These are phyloP conservation scores for Diplosphaera chodatii DNA, from an alignment of 139 green algal species.

Conservation along the genomic window DNA sequence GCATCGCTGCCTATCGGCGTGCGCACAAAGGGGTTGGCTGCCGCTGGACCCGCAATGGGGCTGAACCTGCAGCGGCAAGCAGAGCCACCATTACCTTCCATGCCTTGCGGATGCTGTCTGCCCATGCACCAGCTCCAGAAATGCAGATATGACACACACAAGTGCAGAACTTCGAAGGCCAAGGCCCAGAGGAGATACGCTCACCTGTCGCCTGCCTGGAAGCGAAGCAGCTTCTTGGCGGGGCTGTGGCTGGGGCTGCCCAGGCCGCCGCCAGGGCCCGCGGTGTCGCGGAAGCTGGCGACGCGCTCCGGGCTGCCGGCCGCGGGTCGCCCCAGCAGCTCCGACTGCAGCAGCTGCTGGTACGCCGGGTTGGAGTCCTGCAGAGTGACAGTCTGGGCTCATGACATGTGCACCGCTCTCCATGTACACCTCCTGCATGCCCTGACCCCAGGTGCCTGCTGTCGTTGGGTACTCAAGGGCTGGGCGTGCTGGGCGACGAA, in stretches of 20 bases:
- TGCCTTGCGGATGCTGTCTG: no score
- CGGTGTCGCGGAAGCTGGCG: not conserved
- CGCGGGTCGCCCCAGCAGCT: slow-evolving; percentile 43
- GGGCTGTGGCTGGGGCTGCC: slow-evolving; percentile 22
- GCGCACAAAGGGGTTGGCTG: slow-evolving; percentile 62
- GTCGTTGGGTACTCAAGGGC: no score
- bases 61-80: slow-evolving; percentile 22
- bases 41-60: slow-evolving; percentile 38
- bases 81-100: no score
- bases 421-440: no score
- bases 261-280: not conserved
- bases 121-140: no score
- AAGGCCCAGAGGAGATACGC: no score
- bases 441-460: no score
- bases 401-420: not conserved
- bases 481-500: not conserved
- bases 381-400: not conserved
- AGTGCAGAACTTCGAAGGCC: no score
- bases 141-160: no score
- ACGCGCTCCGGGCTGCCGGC: not conserved
- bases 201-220: slow-evolving; percentile 53
- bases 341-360: slow-evolving; percentile 63
- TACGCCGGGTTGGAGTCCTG: slow-evolving; percentile 72
- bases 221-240: slow-evolving; percentile 67
- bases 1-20: slow-evolving; percentile 53